Base-by-base conservation (phyloP, 2,329 filamentous ascomycete genomes). In the Phoma herbarum region DNA sequence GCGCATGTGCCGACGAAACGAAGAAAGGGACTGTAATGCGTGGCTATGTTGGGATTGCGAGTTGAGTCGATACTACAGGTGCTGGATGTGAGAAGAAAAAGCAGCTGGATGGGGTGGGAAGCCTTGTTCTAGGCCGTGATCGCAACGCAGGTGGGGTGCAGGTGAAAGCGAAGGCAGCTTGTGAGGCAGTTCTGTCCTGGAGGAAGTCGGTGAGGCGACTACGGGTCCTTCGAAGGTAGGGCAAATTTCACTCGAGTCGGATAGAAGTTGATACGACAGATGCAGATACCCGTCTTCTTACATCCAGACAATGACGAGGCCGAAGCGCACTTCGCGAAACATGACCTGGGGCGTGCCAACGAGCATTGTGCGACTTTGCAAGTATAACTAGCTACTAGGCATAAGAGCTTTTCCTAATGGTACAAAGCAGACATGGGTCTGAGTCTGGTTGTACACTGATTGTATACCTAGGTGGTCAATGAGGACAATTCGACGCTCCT, bases 131-230 rank as follows among this genome's bases (percentile, higher is more conserved):
- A n/a, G 14, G n/a, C 18, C 11, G 18, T 7, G 18, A 31, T 26
- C n/a, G 7, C n/a, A 2, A 11, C 18, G 11, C 10, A 28, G 33
- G 47, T 35, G 53, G 53, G 35, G 42, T 33, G 22, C 14, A 18
- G 22, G n/a, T 37, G 42, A 29, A 48, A 58, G 44, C 52, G 48
- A 58, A 58, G 37, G 28, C 9, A 12, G 35, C 9, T 25, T 20
- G 46, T 6, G 8, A 50, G 2, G n/a, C 18, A 3, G 10, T 3
- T 6, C 7, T 16, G 26, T 3, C 12, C 46, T 35, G 12, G n/a
- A 39, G 7, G 33, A 29, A 11, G 23, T 39, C 39, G 20, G 22
- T 57, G 47, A 45, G 9, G 22, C 14, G 4, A 22, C 10, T n/a
- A 6, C n/a, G 18, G 23, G 23, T 11, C 37, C 22, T 11, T 1